phyloP scores from a whole-genome alignment of 202 grass and related monocot genomes.

The Schoenoplectus triqueter region DNA sequence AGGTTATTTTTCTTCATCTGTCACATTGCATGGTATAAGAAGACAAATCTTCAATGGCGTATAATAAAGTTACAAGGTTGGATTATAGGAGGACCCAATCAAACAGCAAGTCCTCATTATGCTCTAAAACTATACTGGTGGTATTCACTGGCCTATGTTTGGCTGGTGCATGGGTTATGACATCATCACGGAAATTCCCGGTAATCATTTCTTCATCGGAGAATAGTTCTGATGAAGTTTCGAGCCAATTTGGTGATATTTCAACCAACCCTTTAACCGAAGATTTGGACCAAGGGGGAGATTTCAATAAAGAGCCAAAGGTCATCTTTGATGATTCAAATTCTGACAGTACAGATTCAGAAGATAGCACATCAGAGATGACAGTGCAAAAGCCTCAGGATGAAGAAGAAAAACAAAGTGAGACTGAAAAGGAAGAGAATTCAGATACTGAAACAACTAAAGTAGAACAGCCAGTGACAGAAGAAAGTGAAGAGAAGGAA shows the following conservation, averaged over 20 bases:
- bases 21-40: slow-evolving; percentile 29
- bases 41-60: slow-evolving; percentile 54
- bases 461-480: slow-evolving; percentile 51
- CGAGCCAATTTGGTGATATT: slow-evolving; percentile 45
- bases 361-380: slow-evolving; percentile 49
- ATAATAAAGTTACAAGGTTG: slow-evolving; percentile 68
- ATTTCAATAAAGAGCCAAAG: slow-evolving; percentile 45
- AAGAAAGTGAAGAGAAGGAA: slow-evolving; percentile 67
- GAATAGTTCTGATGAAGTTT: slow-evolving; percentile 52
- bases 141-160: slow-evolving; percentile 79
- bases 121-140: slow-evolving; percentile 70
- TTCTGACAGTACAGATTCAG: slow-evolving; percentile 44
- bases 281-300: slow-evolving; percentile 46
- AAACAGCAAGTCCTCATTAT: slow-evolving; percentile 61
- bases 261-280: slow-evolving; percentile 45
- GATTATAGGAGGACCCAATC: slow-evolving; percentile 67
- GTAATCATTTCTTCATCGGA: slow-evolving; percentile 54
- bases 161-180: slow-evolving; percentile 93
- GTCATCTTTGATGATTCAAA: slow-evolving; percentile 47
- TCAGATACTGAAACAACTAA: slow-evolving; percentile 45
- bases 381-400: slow-evolving; percentile 42
- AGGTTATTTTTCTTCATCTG: slow-evolving; percentile 27
- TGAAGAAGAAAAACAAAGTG: slow-evolving; percentile 45
- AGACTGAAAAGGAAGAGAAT: slow-evolving; percentile 46
- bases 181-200: slow-evolving; percentile 75